These are phyloP conservation scores for Colletotrichum eremochloae DNA, from an alignment of 2,329 filamentous ascomycete genomes.

Conservation along the genomic window DNA sequence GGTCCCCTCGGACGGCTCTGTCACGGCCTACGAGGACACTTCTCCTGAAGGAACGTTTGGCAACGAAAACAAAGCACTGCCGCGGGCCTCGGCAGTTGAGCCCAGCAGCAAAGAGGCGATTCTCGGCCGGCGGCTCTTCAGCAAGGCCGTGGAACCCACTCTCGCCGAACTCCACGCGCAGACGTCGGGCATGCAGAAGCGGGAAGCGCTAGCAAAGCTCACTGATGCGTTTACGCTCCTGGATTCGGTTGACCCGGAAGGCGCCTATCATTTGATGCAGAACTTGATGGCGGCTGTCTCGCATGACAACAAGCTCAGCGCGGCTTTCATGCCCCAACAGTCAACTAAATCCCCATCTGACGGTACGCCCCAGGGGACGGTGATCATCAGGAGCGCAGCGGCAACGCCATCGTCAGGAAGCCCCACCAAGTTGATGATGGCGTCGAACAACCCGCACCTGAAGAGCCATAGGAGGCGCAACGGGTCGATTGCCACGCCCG, in stretches of 20 bases:
- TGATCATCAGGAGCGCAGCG: slow-evolving; percentile 66
- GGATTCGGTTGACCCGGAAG: slow-evolving; percentile 90
- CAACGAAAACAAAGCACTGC: slow-evolving; percentile 75
- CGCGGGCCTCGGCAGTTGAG: slow-evolving; percentile 61
- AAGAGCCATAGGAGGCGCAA: slow-evolving; percentile 81
- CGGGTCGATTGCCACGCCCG: slow-evolving; percentile 52
- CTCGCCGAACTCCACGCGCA: slow-evolving; percentile 91
- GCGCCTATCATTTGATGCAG: slow-evolving; percentile 86
- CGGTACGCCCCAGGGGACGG: slow-evolving; percentile 66
- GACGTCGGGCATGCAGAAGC: slow-evolving; percentile 74
- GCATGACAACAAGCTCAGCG: slow-evolving; percentile 74
- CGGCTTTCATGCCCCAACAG: slow-evolving; percentile 58
- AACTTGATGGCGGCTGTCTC: slow-evolving; percentile 81
- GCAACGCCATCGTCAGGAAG: slow-evolving; percentile 50
- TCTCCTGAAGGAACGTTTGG: slow-evolving; percentile 59
- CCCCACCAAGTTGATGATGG: slow-evolving; percentile 78
- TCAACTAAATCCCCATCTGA: slow-evolving; percentile 57
- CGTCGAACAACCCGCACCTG: slow-evolving; percentile 86
- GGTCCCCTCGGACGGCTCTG: slow-evolving; percentile 78
- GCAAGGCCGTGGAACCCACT: slow-evolving; percentile 83
- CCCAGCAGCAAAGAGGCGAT: slow-evolving; percentile 83
- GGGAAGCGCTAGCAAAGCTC: slow-evolving; percentile 85
- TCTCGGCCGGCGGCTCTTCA: slow-evolving; percentile 84
- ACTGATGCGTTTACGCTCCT: slow-evolving; percentile 89
- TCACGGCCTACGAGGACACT: slow-evolving; percentile 55